Percentiles rank a stretch among this genome's conserved stretches.
These are phyloP conservation scores for Aspergillus brasiliensis DNA, from an alignment of 2,329 filamentous ascomycete genomes.

Conservation along the genomic window DNA sequence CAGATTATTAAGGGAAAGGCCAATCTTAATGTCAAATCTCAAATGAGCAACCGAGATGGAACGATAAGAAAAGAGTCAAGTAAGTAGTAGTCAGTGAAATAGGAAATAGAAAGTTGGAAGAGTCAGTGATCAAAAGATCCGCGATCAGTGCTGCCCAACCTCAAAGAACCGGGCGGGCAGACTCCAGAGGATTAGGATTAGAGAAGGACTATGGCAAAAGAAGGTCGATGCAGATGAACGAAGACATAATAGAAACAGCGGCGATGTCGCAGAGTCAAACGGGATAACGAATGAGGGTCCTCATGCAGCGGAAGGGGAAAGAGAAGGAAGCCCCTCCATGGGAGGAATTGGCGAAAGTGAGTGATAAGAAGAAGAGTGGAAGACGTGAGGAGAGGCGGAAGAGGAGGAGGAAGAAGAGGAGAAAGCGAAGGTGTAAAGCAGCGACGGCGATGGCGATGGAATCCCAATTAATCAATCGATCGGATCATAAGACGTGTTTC, in stretches of 20 bases:
- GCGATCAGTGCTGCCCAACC: too few relatives aligned
- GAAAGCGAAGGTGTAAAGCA: neutral
- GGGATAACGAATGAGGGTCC: constrained; percentile 20
- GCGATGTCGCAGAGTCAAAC: constrained; percentile 10
- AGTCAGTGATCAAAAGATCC: too few relatives aligned
- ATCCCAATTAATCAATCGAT: neutral
- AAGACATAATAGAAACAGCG: constrained; percentile 19
- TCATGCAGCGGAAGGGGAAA: constrained; percentile 22
- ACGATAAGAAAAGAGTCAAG: too few relatives aligned
- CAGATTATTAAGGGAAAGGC: constrained; percentile 6
- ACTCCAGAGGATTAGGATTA: constrained; percentile 10
- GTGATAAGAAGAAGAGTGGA: constrained; percentile 5
- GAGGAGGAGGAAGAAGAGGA: neutral
- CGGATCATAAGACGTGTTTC: neutral
- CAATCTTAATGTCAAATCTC: constrained; percentile 5
- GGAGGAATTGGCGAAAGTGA: constrained; percentile 11
- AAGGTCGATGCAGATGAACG: neutral
- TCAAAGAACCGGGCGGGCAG: constrained; percentile 5
- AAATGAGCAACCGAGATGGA: constrained; percentile 2
- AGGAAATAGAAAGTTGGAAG: too few relatives aligned
- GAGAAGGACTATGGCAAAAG: constrained; percentile 12
- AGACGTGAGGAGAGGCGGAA: constrained; percentile 7
- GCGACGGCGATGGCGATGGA: constrained; percentile 10
- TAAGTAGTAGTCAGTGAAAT: too few relatives aligned
- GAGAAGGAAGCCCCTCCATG: constrained; percentile 26